Percentiles rank a stretch among this genome's conserved stretches.
Conservation (phyloP, 257 asterid species). For the Verbascum thapsus region DNA sequence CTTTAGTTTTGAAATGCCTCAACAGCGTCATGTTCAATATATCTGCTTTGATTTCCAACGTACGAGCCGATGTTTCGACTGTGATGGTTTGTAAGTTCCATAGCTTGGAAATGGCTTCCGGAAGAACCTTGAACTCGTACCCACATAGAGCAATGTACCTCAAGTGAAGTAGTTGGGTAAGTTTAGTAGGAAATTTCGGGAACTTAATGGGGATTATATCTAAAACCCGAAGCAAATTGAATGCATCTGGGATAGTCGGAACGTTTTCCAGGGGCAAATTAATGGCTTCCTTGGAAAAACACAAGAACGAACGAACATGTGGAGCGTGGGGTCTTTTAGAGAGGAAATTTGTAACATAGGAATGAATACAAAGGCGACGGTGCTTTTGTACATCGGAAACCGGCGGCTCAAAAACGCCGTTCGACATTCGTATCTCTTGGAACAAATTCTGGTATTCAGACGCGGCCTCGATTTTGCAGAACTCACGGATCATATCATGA, state of each 20-base stretch:
- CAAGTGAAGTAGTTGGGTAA: constrained; percentile 39
- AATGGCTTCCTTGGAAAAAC: constrained; percentile 30
- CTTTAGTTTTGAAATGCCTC: constrained; percentile 45
- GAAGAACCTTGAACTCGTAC: constrained; percentile 31
- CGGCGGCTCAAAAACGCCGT: constrained; percentile 19
- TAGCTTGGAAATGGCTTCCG: constrained; percentile 30
- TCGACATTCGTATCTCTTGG: constrained; percentile 37
- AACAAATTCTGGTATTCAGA: constrained; percentile 30
- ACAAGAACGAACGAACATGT: constrained; percentile 43
- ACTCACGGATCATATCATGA: constrained; percentile 40
- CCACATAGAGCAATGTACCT: constrained; percentile 42
- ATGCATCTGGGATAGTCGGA: constrained; percentile 36
- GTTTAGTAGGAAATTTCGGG: constrained; percentile 25
- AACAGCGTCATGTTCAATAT: constrained; percentile 37
- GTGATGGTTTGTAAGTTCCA: constrained; percentile 45
- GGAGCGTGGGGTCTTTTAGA: constrained; percentile 13
- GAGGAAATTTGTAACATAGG: constrained; percentile 32
- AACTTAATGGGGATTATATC: constrained; percentile 43
- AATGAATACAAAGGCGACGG: constrained; percentile 51
- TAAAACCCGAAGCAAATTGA: constrained; percentile 41
- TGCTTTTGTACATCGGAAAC: constrained; percentile 16
- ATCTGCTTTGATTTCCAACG: constrained; percentile 24
- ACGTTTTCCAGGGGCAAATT: background rate
- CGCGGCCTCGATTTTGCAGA: constrained; percentile 42
- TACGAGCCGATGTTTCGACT: constrained; percentile 13